phyloP scores from a whole-genome alignment of 2,329 filamentous ascomycete genomes.

The Penicillium sp. region DNA sequence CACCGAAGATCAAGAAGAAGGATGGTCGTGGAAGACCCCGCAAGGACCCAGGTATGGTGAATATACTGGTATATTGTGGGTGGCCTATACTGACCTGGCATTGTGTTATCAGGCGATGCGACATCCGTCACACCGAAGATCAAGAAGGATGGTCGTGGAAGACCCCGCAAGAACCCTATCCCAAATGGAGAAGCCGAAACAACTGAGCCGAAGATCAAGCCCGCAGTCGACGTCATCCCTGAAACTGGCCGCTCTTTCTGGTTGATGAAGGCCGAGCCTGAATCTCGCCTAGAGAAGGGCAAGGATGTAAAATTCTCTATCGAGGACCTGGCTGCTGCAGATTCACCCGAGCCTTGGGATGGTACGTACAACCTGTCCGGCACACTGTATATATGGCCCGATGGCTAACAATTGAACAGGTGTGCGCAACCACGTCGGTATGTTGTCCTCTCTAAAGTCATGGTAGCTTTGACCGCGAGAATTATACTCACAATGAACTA shows the following conservation, averaged over 20 bases:
- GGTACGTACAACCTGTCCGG: conserved; percentile 54
- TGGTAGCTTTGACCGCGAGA: background rate
- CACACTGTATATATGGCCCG: background rate
- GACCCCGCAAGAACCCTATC: conserved; percentile 27
- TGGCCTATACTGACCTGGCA: background rate
- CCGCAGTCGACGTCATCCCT: background rate
- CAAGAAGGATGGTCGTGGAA: conserved; percentile 25
- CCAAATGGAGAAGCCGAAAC: conserved; percentile 16
- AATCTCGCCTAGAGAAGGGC: conserved; percentile 80
- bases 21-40: conserved; percentile 27
- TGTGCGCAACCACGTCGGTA: conserved; percentile 46
- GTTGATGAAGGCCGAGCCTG: conserved; percentile 86
- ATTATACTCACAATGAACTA: conserved; percentile 25
- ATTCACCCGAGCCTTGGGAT: conserved; percentile 84
- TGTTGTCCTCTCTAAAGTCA: conserved; percentile 12
- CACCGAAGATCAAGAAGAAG: conserved; percentile 18
- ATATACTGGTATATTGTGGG: no score
- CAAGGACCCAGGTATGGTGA: conserved; percentile 17
- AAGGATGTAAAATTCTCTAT: conserved; percentile 92
- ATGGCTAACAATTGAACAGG: conserved; percentile 34
- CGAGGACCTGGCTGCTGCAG: conserved; percentile 74
- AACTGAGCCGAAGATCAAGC: conserved; percentile 14
- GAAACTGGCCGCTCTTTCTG: conserved; percentile 57
- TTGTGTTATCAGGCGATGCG: background rate
- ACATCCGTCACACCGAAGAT: conserved; percentile 9